phyloP scores from a whole-genome alignment of 1,139 yeast genomes.

The Debaryomyces sp. region DNA sequence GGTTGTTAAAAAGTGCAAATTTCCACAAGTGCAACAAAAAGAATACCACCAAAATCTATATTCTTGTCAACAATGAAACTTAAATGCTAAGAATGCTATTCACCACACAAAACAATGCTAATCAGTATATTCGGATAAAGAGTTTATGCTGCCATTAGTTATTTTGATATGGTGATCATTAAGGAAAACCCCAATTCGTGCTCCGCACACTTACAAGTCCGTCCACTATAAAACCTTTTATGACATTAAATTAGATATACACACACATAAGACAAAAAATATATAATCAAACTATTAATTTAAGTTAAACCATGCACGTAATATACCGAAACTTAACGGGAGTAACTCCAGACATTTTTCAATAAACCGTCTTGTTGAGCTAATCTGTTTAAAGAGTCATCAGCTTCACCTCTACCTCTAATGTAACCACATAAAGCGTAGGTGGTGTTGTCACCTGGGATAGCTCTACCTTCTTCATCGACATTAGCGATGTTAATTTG shows the following conservation, averaged over 20 bases:
- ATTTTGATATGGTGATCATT: neutral
- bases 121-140: neutral
- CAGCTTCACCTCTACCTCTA: conserved; percentile 83
- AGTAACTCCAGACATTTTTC: conserved; percentile 98
- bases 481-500: conserved; percentile 63
- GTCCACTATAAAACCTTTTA: conserved; percentile 5
- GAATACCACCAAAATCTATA: neutral
- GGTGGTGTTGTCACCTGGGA: conserved; percentile 89
- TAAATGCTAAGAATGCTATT: neutral
- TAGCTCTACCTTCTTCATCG: conserved; percentile 95
- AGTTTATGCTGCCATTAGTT: neutral
- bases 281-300: conserved; percentile 10
- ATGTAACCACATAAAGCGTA: conserved; percentile 98
- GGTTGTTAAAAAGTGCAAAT: conserved; percentile 4
- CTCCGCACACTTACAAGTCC: conserved; percentile 2
- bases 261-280: conserved; percentile 17
- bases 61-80: neutral
- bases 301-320: conserved; percentile 10
- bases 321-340: conserved; percentile 68
- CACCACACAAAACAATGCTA: neutral
- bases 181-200: neutral
- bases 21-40: neutral
- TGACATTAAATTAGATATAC: conserved; percentile 23
- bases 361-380: conserved; percentile 99
- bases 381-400: conserved; percentile 98